Conservation (phyloP, 2,329 filamentous ascomycete genomes). For the Hymenoscyphus infarciens region DNA sequence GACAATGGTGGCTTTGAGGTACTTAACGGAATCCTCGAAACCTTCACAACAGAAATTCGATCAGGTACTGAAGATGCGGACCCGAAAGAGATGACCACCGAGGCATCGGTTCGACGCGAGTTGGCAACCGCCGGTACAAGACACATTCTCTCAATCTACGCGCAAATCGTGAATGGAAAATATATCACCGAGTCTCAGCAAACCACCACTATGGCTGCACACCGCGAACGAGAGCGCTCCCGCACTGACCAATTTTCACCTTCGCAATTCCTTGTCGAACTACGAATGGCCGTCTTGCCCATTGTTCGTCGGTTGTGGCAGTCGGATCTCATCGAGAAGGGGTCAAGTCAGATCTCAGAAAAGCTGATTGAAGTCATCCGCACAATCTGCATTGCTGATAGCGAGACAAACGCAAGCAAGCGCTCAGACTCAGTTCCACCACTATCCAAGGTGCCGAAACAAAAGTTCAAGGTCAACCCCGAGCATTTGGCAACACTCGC, state of each 20-base stretch:
- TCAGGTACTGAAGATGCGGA: conserved; percentile 33
- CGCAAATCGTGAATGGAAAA: conserved; percentile 72
- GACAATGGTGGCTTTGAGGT: conserved; percentile 71
- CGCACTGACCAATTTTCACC: conserved; percentile 60
- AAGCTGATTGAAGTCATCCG: conserved; percentile 81
- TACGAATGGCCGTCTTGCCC: conserved; percentile 76
- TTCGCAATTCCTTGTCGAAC: conserved; percentile 79
- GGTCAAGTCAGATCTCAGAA: conserved; percentile 71
- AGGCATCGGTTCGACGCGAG: conserved; percentile 28
- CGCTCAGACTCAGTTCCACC: conserved; percentile 55
- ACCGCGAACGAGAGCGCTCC: conserved; percentile 52
- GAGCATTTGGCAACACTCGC: conserved; percentile 41
- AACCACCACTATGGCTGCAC: conserved; percentile 49
- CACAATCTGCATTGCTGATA: conserved; percentile 71
- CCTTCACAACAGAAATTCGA: conserved; percentile 59
- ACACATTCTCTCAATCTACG: conserved; percentile 80
- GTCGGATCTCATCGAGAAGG: conserved; percentile 76
- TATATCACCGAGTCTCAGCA: conserved; percentile 73
- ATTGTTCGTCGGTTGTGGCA: conserved; percentile 79
- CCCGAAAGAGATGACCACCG: conserved; percentile 37
- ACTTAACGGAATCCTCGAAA: conserved; percentile 67
- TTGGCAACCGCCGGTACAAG: conserved; percentile 62
- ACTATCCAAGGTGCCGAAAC: conserved; percentile 37
- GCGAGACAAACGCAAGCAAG: conserved; percentile 63
- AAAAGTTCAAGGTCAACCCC: conserved; percentile 49